Conservation (phyloP, 169 alveolate species). For the Babesia ovata region DNA sequence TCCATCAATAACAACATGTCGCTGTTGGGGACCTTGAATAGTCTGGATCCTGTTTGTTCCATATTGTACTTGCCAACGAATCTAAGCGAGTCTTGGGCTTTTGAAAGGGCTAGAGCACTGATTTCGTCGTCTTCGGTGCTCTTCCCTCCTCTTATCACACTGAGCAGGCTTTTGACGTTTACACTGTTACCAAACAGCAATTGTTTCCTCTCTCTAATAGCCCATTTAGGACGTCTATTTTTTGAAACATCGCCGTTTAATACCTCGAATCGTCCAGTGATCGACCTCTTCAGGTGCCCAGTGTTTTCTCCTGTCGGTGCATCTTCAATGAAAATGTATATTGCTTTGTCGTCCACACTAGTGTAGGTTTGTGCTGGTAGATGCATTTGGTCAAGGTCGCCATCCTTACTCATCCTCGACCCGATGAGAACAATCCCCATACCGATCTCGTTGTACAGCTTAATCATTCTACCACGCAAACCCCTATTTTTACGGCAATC, state of each 20-base stretch:
- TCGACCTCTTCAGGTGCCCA: neutral
- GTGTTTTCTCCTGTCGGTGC: neutral
- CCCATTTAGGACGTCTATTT: conserved; percentile 3
- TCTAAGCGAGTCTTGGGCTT: neutral
- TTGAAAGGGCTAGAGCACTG: neutral
- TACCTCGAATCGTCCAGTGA: conserved; percentile 4
- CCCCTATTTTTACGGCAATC: neutral
- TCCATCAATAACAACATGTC: conserved; percentile 39
- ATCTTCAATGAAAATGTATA: conserved; percentile 10
- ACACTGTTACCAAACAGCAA: conserved; percentile 60
- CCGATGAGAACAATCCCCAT: conserved; percentile 6
- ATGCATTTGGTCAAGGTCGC: conserved; percentile 10
- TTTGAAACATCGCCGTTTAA: neutral
- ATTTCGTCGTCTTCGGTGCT: neutral
- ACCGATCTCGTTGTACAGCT: conserved; percentile 31
- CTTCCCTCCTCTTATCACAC: conserved; percentile 1
- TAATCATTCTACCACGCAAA: neutral
- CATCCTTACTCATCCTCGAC: neutral
- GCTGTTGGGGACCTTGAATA: conserved; percentile 44
- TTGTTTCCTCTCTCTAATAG: conserved; percentile 27
- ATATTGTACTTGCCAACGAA: conserved; percentile 47
- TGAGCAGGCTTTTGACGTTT: conserved; percentile 43
- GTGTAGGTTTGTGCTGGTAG: conserved; percentile 25
- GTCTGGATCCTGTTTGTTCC: conserved; percentile 38
- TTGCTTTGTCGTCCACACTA: conserved; percentile 9